Evolutionary conservation across 1,284 basidiomycete genomes (phyloP), one percentile per base, ranked within the genome.

Genomic region (Puccinia hordei): DNA sequence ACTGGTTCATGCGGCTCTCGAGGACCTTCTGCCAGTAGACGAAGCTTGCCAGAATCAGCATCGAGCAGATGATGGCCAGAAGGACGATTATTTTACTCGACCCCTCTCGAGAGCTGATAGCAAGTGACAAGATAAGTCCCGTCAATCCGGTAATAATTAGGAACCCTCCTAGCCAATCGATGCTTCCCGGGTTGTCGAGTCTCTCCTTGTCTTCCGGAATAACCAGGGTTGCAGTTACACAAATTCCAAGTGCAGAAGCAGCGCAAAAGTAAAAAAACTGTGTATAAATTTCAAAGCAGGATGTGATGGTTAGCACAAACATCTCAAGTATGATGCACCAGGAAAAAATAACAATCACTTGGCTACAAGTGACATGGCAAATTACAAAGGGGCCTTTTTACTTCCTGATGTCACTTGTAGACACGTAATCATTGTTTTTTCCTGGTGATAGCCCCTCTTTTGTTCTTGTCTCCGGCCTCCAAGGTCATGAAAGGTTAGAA

Each of bases 221-320:
- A 6, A 72, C 61, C 8, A 72, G 35, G 13, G 65, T 46, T 59
- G 55, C 51, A 1, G 71, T 46, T 0, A 71, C 17, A 13, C 33
- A 33, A 10, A 71, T 66, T 3, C n/a, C 13, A 38, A 30, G n/a
- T 17, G 77, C 38, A 17, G 55, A 44, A 27, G 66, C 77, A 22
- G 55, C 12, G n/a, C 55, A 71, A 12, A 79, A 53, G 59, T 61
- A 79, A 30, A 79, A 79, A 55, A 79, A 79, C 77, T 79, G 46
- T 59, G 1, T 19, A 49, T 15, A 10, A n/a, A 13, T 49, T 49
- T 49, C 10, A 49, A 9, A 13, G 17, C 46, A 13, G 46, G 15
- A 19, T 49, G 15, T 15, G 46, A 19, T 49, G 46, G 46, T 49
- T 49, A 49, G 46, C 46, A 10, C 6, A 49, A 49, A 15, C 2